A percentile compares a stretch with the other conserved stretches of the same genome.
Evolutionary conservation across 208 protist species (phyloP).

Genomic region (Acanthamoeba triangularis): DNA sequence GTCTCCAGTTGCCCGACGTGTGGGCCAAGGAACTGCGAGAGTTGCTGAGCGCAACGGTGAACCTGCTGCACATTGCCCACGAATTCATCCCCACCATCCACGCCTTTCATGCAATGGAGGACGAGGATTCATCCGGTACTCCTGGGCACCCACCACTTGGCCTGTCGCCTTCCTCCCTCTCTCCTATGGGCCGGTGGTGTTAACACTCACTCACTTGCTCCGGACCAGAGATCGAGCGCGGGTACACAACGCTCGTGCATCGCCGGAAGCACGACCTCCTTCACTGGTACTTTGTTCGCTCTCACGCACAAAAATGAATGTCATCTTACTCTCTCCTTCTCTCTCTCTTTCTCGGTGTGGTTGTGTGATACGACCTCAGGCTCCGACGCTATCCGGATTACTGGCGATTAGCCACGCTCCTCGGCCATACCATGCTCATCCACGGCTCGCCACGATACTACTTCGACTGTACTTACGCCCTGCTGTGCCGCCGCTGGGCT

Average conservation of each 20-base stretch:
- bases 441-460: background rate
- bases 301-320: background rate
- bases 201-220: background rate
- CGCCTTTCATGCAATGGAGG: background rate
- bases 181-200: background rate
- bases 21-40: background rate
- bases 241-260: background rate
- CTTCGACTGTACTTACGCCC: background rate
- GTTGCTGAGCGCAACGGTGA: background rate
- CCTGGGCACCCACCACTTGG: background rate
- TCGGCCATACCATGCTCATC: conserved; percentile 1
- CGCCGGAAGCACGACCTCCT: background rate
- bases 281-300: background rate
- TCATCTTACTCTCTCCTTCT: too few species aligned
- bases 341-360: too few species aligned
- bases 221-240: background rate
- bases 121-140: background rate
- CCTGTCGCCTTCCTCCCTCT: background rate
- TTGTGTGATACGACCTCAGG: background rate
- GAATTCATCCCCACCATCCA: conserved; percentile 51
- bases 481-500: too few species aligned
- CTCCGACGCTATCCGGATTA: background rate
- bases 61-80: conserved; percentile 17
- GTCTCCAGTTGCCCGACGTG: background rate
- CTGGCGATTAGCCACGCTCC: background rate